Evolutionary conservation across 2,329 filamentous ascomycete species (phyloP).

Genomic region (Sporothrix variecibatus): DNA sequence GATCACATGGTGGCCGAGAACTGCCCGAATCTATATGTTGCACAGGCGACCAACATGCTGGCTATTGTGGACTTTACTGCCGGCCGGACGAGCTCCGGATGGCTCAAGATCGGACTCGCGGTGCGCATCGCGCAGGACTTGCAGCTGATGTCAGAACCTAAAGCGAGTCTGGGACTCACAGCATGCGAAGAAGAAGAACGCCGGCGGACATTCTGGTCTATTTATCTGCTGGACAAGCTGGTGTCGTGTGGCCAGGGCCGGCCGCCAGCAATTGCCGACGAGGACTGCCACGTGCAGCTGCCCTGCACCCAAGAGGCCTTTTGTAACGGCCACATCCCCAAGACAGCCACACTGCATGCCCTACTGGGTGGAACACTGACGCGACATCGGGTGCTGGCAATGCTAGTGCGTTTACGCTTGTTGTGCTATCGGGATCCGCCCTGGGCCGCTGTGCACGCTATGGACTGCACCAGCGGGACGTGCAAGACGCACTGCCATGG

Average conservation of each 20-base stretch:
- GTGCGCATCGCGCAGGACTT: conserved; percentile 2
- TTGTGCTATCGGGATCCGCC: background rate
- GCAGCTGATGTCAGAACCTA: background rate
- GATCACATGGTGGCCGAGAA: background rate
- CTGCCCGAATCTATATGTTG: background rate
- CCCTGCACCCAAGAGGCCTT: background rate
- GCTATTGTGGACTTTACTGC: background rate
- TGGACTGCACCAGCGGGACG: background rate
- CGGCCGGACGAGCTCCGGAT: background rate
- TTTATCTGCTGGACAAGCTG: conserved; percentile 2
- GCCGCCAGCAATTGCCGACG: background rate
- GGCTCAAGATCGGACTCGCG: background rate
- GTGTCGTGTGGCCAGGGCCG: background rate
- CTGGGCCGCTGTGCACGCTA: background rate
- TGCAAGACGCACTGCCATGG: background rate
- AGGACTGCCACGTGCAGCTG: conserved; percentile 7
- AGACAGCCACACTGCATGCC: background rate
- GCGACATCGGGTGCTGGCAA: background rate
- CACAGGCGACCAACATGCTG: background rate
- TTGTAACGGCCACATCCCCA: background rate
- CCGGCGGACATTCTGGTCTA: conserved; percentile 7
- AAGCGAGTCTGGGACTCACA: background rate
- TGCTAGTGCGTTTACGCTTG: background rate
- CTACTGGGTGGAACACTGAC: background rate
- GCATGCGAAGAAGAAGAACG: background rate